Evolutionary conservation across 2,329 filamentous ascomycete genomes (phyloP), one percentile per base, ranked within the genome.

Genomic region (Cadophora sp.): DNA sequence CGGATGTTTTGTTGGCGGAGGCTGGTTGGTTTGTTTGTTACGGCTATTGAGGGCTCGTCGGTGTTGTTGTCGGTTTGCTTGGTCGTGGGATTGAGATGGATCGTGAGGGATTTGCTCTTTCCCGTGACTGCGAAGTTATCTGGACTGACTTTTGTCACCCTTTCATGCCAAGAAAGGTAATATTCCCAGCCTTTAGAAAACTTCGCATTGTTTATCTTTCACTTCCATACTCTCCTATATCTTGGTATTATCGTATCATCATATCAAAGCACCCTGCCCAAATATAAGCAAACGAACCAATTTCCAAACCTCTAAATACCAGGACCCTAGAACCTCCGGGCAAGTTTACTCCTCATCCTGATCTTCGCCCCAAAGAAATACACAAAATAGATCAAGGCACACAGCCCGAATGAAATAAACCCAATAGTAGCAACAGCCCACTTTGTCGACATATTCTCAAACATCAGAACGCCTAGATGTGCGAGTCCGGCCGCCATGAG

Each of bases 361-460:
- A 81, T 73, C 56, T 66, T 73, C 7, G 74, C 72, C 1, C 79
- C 79, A 61, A 78, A 80, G 72, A 81, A 81, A 69, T 79, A 82
- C 20, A 82, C 69, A 13, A 81, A 73, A 64, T 81, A 81, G 14
- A 82, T 78, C 63, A 81, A 66, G 2, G 74, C 78, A 9, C 81
- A 80, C 4, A 81, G 69, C 1, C 77, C 76, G 20, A 81, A 76
- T 7, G 76, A 79, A 64, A 81, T 75, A 66, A 81, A 81, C 0
- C 77, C 80, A 59, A 82, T 73, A 0, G 76, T 79, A 8, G 79
- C 78, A 73, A 82, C 78, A 3, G 80, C 80, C 80, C 80, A 81
- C 47, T 73, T 81, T 2, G 78, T 76, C 13, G 73, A 73, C 72
- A 82, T 73, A 43, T 79, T 78, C 1, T 69, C 65, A 39, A 73